Conservation (phyloP, 176 grass and related monocot genomes). For the Triticum urartu region DNA sequence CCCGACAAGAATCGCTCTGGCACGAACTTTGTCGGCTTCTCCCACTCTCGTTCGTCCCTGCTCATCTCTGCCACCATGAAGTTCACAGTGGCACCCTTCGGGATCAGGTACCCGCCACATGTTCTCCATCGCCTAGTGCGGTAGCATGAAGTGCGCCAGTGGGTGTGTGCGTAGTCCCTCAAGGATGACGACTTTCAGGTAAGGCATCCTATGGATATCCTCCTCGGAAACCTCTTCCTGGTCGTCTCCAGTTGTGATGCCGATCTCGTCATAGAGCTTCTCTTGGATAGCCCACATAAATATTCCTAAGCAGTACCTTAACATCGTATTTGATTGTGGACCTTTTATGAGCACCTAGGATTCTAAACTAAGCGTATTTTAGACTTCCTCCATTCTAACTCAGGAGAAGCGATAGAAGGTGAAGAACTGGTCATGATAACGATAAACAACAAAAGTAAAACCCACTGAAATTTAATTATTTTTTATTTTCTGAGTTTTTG, state of each 20-base stretch:
- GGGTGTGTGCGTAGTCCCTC: slow-evolving; percentile 55
- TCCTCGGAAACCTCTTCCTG: slow-evolving; percentile 39
- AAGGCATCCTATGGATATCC: slow-evolving; percentile 41
- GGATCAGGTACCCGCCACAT: background rate
- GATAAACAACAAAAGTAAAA: no score
- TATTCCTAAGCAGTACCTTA: no score
- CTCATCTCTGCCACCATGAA: slow-evolving; percentile 64
- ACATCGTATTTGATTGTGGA: no score
- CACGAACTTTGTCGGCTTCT: slow-evolving; percentile 33
- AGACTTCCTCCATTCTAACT: no score
- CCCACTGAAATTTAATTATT: no score
- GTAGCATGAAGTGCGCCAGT: slow-evolving; percentile 38
- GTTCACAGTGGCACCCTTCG: slow-evolving; percentile 54
- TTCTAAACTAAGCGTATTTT: no score
- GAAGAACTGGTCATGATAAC: no score
- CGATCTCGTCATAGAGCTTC: slow-evolving; percentile 47
- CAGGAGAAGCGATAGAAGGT: no score
- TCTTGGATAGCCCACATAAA: slow-evolving; percentile 16
- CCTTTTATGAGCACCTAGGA: no score
- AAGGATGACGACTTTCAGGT: slow-evolving; percentile 57
- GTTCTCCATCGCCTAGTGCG: slow-evolving; percentile 49
- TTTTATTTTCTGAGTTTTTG: no score
- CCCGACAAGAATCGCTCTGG: slow-evolving; percentile 58
- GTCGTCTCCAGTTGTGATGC: background rate
- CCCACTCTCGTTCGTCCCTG: slow-evolving; percentile 43